These are phyloP conservation scores for Fusarium sp. DNA, from an alignment of 2,329 filamentous ascomycete genomes.

Conservation along the genomic window DNA sequence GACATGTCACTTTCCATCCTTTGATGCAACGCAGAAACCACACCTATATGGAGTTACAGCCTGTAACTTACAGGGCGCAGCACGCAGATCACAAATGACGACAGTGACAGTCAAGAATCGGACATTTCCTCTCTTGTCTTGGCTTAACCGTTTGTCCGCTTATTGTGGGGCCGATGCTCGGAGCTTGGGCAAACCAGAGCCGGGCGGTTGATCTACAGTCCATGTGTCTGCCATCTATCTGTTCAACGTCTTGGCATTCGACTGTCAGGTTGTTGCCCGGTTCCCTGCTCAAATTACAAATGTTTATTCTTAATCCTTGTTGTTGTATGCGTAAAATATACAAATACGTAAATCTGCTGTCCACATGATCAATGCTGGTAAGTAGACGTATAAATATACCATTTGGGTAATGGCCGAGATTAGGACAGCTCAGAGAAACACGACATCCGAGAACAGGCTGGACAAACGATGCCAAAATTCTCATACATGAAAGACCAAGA, in stretches of 20 bases:
- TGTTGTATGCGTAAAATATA: neutral
- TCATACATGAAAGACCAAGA: neutral
- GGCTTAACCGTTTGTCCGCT: neutral
- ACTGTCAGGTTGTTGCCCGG: neutral
- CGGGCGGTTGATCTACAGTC: neutral
- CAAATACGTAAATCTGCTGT: conserved; percentile 4
- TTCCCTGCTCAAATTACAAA: neutral
- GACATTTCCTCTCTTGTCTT: conserved; percentile 9
- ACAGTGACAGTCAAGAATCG: neutral
- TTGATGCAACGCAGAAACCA: neutral
- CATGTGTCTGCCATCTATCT: neutral
- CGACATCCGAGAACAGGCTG: neutral
- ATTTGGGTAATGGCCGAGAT: conserved; percentile 1
- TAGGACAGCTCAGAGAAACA: neutral
- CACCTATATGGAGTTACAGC: neutral
- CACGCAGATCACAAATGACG: conserved; percentile 12
- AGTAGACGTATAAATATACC: neutral
- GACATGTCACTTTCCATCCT: neutral
- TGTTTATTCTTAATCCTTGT: neutral
- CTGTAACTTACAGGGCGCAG: neutral
- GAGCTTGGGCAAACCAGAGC: neutral
- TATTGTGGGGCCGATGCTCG: neutral
- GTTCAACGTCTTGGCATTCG: neutral
- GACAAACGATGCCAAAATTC: neutral
- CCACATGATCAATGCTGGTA: fast-evolving